Conservation (phyloP, 2,329 filamentous ascomycete species). For the Macroventuria anomochaeta region DNA sequence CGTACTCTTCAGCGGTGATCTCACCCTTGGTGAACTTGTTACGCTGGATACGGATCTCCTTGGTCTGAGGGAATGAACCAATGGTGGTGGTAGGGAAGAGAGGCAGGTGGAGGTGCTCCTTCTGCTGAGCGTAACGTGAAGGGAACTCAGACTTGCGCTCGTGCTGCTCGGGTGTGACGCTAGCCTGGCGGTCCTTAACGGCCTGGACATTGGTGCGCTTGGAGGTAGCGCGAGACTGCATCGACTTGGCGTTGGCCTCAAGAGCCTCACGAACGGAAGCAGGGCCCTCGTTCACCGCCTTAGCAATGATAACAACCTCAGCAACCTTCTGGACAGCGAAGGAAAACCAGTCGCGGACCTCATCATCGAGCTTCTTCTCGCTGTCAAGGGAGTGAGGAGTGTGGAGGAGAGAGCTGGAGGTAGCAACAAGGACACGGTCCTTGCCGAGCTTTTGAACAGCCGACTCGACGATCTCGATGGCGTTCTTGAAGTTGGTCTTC, state of each 20-base stretch:
- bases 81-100: constrained; percentile 99
- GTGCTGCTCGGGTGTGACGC: constrained; percentile 84
- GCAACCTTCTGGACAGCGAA: constrained; percentile 94
- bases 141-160: constrained; percentile 92
- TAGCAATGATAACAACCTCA: constrained; percentile 92
- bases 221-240: constrained; percentile 88
- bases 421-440: constrained; percentile 95
- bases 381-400: constrained; percentile 96
- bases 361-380: constrained; percentile 96
- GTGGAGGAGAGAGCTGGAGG: constrained; percentile 96
- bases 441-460: constrained; percentile 96
- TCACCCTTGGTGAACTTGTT: constrained; percentile 99
- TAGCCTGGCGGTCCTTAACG: constrained; percentile 95
- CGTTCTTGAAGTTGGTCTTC: constrained; percentile 99
- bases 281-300: constrained; percentile 93
- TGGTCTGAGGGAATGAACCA: constrained; percentile 98
- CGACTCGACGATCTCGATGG: constrained; percentile 87
- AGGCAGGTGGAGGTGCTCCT: constrained; percentile 90
- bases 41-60: constrained; percentile 94
- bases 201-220: constrained; percentile 95
- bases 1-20: constrained; percentile 90
- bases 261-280: constrained; percentile 85
- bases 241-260: constrained; percentile 95
- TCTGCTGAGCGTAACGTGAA: constrained; percentile 82
- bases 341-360: constrained; percentile 98